Evolutionary conservation across 192 early-diverging fungal species (phyloP).

Genomic region (Coemansia sp.): DNA sequence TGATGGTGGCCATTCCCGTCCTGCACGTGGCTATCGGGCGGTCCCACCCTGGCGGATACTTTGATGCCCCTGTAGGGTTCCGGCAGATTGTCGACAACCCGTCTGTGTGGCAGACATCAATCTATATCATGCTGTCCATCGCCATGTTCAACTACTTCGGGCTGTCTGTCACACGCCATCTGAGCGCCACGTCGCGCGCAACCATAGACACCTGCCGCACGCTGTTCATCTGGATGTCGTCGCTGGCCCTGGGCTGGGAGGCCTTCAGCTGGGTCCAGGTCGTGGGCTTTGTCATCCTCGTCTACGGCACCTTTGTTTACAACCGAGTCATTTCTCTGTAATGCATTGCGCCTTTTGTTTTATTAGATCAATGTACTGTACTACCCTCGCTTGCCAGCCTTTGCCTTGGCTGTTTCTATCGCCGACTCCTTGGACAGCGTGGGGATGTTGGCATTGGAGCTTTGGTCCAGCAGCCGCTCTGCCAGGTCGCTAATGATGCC

Average conservation of each 20-base stretch:
- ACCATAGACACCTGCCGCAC: slow-evolving; percentile 97
- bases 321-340: slow-evolving; percentile 72
- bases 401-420: slow-evolving; percentile 25
- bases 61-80: slow-evolving; percentile 76
- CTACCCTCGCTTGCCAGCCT: neutral
- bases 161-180: slow-evolving; percentile 78
- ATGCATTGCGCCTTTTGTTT: slow-evolving; percentile 41
- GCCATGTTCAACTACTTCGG: slow-evolving; percentile 98
- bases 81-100: slow-evolving; percentile 64
- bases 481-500: slow-evolving; percentile 62
- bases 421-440: slow-evolving; percentile 41
- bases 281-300: slow-evolving; percentile 71
- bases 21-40: slow-evolving; percentile 70
- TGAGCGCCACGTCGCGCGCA: slow-evolving; percentile 86
- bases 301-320: slow-evolving; percentile 85
- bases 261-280: slow-evolving; percentile 88
- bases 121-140: slow-evolving; percentile 86
- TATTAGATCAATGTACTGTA: neutral
- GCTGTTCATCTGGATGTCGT: slow-evolving; percentile 93
- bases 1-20: slow-evolving; percentile 67
- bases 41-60: slow-evolving; percentile 69
- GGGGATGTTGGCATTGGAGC: slow-evolving; percentile 25
- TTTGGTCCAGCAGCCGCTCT: slow-evolving; percentile 56
- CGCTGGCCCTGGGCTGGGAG: slow-evolving; percentile 93
- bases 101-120: slow-evolving; percentile 65